These are phyloP conservation scores for Saraca asoca DNA, from an alignment of 331 rosid genomes.

Conservation along the genomic window DNA sequence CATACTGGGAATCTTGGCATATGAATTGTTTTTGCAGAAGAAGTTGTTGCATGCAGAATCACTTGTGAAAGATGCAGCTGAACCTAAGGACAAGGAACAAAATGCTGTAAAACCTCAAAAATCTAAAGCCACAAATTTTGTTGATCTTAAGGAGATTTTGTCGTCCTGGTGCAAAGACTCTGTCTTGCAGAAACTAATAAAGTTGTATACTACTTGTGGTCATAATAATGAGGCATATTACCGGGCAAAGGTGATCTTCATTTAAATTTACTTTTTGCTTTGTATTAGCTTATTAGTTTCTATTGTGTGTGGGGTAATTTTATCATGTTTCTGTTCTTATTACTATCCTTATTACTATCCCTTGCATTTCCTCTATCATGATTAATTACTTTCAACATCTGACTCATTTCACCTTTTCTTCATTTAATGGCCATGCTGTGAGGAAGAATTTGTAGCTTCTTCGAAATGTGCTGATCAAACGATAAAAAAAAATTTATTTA, in stretches of 20 bases:
- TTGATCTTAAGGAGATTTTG: conserved; percentile 55
- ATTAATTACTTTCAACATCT: conserved; percentile 23
- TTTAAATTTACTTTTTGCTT: conserved; percentile 20
- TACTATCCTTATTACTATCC: conserved; percentile 1
- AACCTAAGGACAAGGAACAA: conserved; percentile 53
- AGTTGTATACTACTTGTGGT: conserved; percentile 54
- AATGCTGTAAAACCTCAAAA: conserved; percentile 44
- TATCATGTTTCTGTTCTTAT: not conserved
- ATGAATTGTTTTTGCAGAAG: conserved; percentile 78
- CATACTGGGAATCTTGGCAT: conserved; percentile 70
- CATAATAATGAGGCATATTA: conserved; percentile 49
- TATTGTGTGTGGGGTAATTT: conserved; percentile 14
- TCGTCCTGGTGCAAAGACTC: conserved; percentile 61
- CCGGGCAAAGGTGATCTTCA: conserved; percentile 65
- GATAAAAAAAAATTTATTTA: not conserved
- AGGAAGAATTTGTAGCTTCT: no score
- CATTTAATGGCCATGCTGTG: not conserved
- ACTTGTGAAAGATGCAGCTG: conserved; percentile 53
- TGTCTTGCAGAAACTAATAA: conserved; percentile 65
- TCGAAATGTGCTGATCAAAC: conserved; percentile 2
- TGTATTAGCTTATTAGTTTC: conserved; percentile 8
- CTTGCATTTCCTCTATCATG: conserved; percentile 18
- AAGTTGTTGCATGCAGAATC: conserved; percentile 72
- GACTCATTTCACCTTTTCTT: conserved; percentile 12
- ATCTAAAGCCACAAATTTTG: conserved; percentile 43